Evolutionary conservation across 441 rosid genomes (phyloP).

Genomic region (Erodium moschatum): DNA sequence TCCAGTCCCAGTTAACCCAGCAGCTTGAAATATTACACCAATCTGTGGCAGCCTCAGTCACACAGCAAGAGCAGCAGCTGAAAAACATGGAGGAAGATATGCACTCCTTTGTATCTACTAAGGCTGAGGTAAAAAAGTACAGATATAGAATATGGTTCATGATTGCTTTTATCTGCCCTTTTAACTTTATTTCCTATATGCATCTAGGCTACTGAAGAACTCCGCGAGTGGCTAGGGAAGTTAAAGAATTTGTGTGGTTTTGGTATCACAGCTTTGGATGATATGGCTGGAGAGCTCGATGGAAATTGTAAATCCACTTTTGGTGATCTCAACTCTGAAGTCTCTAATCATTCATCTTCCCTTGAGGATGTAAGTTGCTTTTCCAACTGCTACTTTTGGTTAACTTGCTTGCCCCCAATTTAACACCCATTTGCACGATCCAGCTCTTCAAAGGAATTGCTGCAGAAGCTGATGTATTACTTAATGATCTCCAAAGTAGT

Average conservation of each 20-base stretch:
- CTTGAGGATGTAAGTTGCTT: slow-evolving; percentile 62
- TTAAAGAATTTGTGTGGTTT: slow-evolving; percentile 56
- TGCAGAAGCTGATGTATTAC: too few relatives aligned
- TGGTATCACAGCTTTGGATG: slow-evolving; percentile 65
- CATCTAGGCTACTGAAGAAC: slow-evolving; percentile 71
- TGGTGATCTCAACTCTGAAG: slow-evolving; percentile 65
- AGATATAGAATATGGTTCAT: too few relatives aligned
- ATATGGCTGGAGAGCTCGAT: slow-evolving; percentile 61
- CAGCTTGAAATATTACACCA: slow-evolving; percentile 75
- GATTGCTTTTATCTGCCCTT: too few relatives aligned
- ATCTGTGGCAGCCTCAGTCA: slow-evolving; percentile 75
- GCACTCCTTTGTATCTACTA: slow-evolving; percentile 78
- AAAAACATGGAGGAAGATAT: slow-evolving; percentile 87
- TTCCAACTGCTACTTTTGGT: slow-evolving; percentile 9
- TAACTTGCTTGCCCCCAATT: too few relatives aligned
- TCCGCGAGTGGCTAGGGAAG: slow-evolving; percentile 56
- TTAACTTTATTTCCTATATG: slow-evolving; percentile 11
- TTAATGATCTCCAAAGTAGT: too few relatives aligned
- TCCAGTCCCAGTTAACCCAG: slow-evolving; percentile 62
- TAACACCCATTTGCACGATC: too few relatives aligned
- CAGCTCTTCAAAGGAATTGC: too few relatives aligned
- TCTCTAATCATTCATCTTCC: slow-evolving; percentile 66
- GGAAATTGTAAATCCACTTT: slow-evolving; percentile 62
- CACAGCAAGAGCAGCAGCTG: slow-evolving; percentile 76
- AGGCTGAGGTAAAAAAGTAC: slow-evolving; percentile 41